Percentiles rank a stretch among this genome's conserved stretches.
These are phyloP conservation scores for Hansfordia pulvinata DNA, from an alignment of 2,329 filamentous ascomycete species.

Conservation along the genomic window DNA sequence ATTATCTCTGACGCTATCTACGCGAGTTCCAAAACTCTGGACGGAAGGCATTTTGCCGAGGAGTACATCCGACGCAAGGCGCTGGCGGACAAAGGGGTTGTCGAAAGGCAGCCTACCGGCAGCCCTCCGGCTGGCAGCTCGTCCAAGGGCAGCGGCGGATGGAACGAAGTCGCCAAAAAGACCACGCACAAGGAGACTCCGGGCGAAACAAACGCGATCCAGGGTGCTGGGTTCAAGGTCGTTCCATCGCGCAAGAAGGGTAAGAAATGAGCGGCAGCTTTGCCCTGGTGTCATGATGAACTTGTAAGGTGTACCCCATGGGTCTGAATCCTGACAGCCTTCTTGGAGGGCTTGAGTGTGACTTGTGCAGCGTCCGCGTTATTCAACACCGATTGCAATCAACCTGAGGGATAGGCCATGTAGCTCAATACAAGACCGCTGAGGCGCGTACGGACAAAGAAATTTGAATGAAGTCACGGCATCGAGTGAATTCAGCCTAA, in stretches of 20 bases:
- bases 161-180: conserved; percentile 98
- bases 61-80: conserved; percentile 91
- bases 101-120: conserved; percentile 56
- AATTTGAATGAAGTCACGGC: no score
- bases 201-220: conserved; percentile 25
- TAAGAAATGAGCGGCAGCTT: conserved; percentile 42
- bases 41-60: conserved; percentile 84
- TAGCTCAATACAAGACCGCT: no score
- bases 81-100: conserved; percentile 80
- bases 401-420: no score
- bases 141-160: conserved; percentile 45
- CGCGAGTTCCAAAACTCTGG: conserved; percentile 73
- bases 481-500: no score
- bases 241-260: conserved; percentile 88
- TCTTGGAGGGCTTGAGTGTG: not conserved
- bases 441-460: no score
- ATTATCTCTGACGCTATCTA: conserved; percentile 89
- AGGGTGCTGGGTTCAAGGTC: conserved; percentile 68
- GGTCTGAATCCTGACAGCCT: no score
- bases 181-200: conserved; percentile 39
- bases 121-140: conserved; percentile 27
- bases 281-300: no score
- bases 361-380: no score
- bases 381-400: no score
- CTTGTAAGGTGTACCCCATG: no score